Base-by-base conservation (phyloP, 306 rosid species). In the Hippophae gyantsensis region DNA sequence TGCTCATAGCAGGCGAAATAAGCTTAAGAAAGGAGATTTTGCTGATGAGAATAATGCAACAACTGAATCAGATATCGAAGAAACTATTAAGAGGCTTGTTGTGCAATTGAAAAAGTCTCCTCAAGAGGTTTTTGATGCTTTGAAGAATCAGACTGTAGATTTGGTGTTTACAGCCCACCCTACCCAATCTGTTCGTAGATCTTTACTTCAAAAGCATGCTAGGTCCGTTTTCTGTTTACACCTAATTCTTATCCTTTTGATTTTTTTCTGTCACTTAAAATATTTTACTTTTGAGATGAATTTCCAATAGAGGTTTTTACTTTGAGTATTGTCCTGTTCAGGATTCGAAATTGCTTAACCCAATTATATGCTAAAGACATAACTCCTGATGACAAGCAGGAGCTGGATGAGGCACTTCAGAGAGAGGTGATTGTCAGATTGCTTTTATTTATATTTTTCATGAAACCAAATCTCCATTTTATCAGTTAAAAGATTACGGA, bases 351-450 rank as follows among this genome's bases (percentile, higher is more conserved):
- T 69, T 80, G 89, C 66, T 82, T 93, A 61, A 72, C 95, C 14
- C 89, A 88, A 56, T 69, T 93, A 77, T 76, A 88, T 48, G 94
- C 94, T 50, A 86, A 84, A 77, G 99, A 89, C 66, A 86, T 89
- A 41, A 93, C 99, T 72, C 99, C 99, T 51, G 99, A 93, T 77
- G 99, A 88, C 71, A 93, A 88, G 82, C 94, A 88, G 69, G 99
- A 93, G 78, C 94, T 93, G 53, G 97, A 93, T 66, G 97, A 93
- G 83, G 82, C 95, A 11, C 89, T 93, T 45, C 99, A 84, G 67
- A 82, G 99, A 74, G 99, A 93, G 97, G 99, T 88, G 57, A 63
- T 65, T 64, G 10, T 67, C 67, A 65, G 62, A 70, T 48, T 45
- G 68, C 49, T 61, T 56, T 62, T 42, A 32, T 26, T 46, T 48